Percentiles rank a stretch among this genome's conserved stretches.
phyloP scores from a whole-genome alignment of 495 filamentous ascomycete species.

The Sphaerosporella brunnea region DNA sequence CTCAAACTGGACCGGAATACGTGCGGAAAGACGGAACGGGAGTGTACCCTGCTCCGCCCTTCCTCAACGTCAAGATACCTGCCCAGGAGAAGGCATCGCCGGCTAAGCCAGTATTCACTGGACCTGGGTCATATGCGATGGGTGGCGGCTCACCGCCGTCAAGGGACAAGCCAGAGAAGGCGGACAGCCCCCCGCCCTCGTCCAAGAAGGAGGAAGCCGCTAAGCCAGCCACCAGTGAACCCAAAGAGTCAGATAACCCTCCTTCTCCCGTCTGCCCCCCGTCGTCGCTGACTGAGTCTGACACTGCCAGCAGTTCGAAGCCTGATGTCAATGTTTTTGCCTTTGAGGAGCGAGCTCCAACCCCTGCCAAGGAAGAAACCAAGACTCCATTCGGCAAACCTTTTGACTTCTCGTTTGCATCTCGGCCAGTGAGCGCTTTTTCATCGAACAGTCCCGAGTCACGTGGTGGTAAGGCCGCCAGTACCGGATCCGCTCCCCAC shows the following conservation, averaged over 20 bases:
- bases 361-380: neutral
- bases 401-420: conserved; percentile 1
- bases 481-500: neutral
- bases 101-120: neutral
- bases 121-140: neutral
- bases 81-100: neutral
- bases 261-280: no score
- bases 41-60: conserved; percentile 1
- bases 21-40: conserved; percentile 1
- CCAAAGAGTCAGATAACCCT: no score
- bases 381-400: neutral
- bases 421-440: neutral
- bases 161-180: no score
- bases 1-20: conserved; percentile 1
- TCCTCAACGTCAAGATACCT: neutral
- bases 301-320: no score
- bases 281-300: no score
- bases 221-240: no score
- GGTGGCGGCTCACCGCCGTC: neutral
- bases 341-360: neutral
- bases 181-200: no score
- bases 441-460: conserved; percentile 6
- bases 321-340: conserved; percentile 1
- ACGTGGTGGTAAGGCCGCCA: neutral
- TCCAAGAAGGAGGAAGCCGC: no score